These are phyloP conservation scores for Trichoderma guizhouense DNA, from an alignment of 2,329 filamentous ascomycete genomes.

Conservation along the genomic window DNA sequence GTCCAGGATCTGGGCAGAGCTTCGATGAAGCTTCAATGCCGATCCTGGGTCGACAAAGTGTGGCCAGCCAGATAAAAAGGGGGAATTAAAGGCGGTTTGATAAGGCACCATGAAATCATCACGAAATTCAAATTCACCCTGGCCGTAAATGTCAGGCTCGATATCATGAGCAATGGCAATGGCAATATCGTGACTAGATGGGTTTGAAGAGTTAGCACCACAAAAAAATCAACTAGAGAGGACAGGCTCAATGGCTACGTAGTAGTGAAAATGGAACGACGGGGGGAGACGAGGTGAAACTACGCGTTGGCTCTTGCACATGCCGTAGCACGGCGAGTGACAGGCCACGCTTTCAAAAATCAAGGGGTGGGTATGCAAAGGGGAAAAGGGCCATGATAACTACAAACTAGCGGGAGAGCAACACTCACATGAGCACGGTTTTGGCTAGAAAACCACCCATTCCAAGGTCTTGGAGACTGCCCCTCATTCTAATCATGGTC, in stretches of 20 bases:
- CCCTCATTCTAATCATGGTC: constrained; percentile 47
- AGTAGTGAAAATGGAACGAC: background rate
- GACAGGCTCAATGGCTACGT: background rate
- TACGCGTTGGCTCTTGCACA: background rate
- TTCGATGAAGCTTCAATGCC: constrained; percentile 42
- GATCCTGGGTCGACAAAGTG: constrained; percentile 42
- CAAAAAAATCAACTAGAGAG: background rate
- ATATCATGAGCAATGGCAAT: constrained; percentile 49
- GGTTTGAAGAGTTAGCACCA: constrained; percentile 19
- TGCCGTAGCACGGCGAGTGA: background rate
- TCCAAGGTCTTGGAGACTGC: constrained; percentile 44
- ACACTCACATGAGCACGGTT: constrained; percentile 45
- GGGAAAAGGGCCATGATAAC: background rate
- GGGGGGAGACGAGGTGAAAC: background rate
- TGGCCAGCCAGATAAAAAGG: constrained; percentile 42
- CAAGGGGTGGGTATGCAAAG: background rate
- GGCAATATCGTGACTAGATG: constrained; percentile 42
- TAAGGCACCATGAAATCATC: constrained; percentile 39
- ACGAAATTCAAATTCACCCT: constrained; percentile 40
- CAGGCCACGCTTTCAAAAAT: background rate
- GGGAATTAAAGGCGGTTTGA: constrained; percentile 46
- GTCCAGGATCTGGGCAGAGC: constrained; percentile 49
- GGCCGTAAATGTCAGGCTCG: constrained; percentile 40
- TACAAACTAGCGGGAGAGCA: background rate
- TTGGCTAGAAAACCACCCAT: constrained; percentile 47